These are phyloP conservation scores for Golovinomyces cichoracearum DNA, from an alignment of 2,329 filamentous ascomycete genomes.

Conservation along the genomic window DNA sequence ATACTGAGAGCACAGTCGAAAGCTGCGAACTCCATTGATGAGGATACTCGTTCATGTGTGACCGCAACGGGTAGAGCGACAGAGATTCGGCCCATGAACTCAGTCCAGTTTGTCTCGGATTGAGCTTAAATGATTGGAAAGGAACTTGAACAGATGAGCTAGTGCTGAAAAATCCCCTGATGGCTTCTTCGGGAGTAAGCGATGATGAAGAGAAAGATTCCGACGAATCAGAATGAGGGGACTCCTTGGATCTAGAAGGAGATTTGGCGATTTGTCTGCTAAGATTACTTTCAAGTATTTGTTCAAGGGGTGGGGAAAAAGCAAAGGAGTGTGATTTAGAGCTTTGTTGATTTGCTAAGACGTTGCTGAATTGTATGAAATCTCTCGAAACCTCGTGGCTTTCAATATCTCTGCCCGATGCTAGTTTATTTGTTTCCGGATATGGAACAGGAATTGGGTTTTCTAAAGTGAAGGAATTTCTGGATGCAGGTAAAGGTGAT, in stretches of 20 bases:
- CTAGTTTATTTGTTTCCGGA: conserved; percentile 18
- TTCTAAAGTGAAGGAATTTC: conserved; percentile 5
- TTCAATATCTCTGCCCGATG: conserved; percentile 12
- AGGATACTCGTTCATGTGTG: conserved; percentile 22
- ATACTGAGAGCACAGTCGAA: conserved; percentile 37
- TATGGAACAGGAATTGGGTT: conserved; percentile 24
- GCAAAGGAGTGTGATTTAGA: conserved; percentile 21
- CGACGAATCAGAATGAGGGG: conserved; percentile 24
- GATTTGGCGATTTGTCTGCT: conserved; percentile 23
- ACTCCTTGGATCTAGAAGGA: conserved; percentile 26
- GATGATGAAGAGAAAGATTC: conserved; percentile 29
- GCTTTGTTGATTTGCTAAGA: neutral
- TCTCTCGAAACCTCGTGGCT: conserved; percentile 30
- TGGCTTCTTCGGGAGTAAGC: conserved; percentile 17
- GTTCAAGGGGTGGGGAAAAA: conserved; percentile 21
- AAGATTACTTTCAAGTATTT: neutral
- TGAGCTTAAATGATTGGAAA: conserved; percentile 4
- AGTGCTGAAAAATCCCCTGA: conserved; percentile 10
- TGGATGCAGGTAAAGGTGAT: conserved; percentile 5
- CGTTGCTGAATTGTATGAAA: conserved; percentile 12
- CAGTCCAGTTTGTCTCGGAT: conserved; percentile 5
- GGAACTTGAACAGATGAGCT: conserved; percentile 12
- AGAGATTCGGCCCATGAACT: conserved; percentile 16
- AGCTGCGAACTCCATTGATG: conserved; percentile 39
- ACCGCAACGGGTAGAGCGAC: conserved; percentile 12